phyloP scores from a whole-genome alignment of 1,139 yeast species.

The Zygosaccharomyces sapae region DNA sequence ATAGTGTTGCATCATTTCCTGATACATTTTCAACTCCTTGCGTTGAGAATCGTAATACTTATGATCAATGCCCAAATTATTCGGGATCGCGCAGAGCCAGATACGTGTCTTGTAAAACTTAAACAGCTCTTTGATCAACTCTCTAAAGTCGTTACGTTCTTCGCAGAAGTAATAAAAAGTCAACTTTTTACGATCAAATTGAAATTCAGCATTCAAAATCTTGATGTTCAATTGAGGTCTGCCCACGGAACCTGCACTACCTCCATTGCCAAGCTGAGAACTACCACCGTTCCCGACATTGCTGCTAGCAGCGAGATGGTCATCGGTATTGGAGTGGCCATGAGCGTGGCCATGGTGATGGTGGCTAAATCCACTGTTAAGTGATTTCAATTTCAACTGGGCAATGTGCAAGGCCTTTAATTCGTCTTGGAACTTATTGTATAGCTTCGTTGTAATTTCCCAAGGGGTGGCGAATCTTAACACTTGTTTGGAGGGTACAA shows the following conservation, averaged over 20 bases:
- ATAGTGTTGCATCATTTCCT: slow-evolving; percentile 33
- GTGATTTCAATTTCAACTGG: slow-evolving; percentile 35
- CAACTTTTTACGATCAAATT: slow-evolving; percentile 88
- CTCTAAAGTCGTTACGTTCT: slow-evolving; percentile 87
- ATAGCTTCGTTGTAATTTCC: slow-evolving; percentile 37
- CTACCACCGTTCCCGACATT: neutral
- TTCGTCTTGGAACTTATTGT: slow-evolving; percentile 41
- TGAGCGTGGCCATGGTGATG: slow-evolving; percentile 11
- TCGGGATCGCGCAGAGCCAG: slow-evolving; percentile 87
- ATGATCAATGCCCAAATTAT: slow-evolving; percentile 32
- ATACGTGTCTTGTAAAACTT: slow-evolving; percentile 92
- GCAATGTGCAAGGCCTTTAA: slow-evolving; percentile 45
- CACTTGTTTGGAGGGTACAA: slow-evolving; percentile 60
- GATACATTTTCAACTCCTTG: slow-evolving; percentile 30
- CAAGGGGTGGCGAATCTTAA: slow-evolving; percentile 47
- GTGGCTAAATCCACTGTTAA: slow-evolving; percentile 22
- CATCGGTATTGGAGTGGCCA: slow-evolving; percentile 2
- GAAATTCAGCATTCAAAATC: slow-evolving; percentile 79
- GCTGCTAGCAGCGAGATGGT: slow-evolving; percentile 4
- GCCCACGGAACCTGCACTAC: neutral
- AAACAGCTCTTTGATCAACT: slow-evolving; percentile 84
- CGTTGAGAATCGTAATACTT: slow-evolving; percentile 31
- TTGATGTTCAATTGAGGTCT: slow-evolving; percentile 39
- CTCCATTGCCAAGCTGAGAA: neutral
- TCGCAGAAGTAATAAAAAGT: slow-evolving; percentile 75